Evolutionary conservation across 1,139 yeast species (phyloP).

Genomic region (Suhomyces choctaworum): DNA sequence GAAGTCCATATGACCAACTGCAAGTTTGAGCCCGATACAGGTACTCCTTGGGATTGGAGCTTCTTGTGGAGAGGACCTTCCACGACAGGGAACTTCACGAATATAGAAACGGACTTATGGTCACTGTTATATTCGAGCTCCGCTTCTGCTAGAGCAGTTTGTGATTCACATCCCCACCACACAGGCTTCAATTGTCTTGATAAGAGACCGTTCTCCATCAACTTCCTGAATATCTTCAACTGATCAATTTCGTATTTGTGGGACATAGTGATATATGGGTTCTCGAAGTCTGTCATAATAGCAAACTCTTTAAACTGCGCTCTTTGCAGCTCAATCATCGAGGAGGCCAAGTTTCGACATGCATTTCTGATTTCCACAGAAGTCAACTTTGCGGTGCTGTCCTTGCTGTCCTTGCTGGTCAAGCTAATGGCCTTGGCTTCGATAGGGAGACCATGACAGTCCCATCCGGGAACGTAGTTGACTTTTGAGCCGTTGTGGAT

Average conservation of each 20-base stretch:
- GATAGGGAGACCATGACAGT: constrained; percentile 96
- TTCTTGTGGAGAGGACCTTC: constrained; percentile 1
- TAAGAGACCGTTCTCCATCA: constrained; percentile 68
- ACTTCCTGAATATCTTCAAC: constrained; percentile 62
- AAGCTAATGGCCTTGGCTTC: constrained; percentile 71
- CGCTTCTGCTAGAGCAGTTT: constrained; percentile 94
- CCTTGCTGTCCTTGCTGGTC: constrained; percentile 35
- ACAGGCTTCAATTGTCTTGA: constrained; percentile 90
- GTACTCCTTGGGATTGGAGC: constrained; percentile 9
- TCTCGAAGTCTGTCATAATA: constrained; percentile 79
- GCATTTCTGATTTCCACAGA: constrained; percentile 58
- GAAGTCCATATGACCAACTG: constrained; percentile 84
- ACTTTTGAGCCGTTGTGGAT: constrained; percentile 58
- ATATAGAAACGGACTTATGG: constrained; percentile 71
- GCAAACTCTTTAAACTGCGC: constrained; percentile 67
- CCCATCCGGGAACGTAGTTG: constrained; percentile 93
- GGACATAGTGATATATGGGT: constrained; percentile 71
- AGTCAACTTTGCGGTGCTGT: constrained; percentile 19
- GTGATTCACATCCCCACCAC: constrained; percentile 94
- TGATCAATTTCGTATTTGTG: constrained; percentile 74
- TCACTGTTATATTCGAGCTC: constrained; percentile 82
- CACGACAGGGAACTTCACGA: constrained; percentile 63
- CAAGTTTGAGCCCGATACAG: constrained; percentile 11
- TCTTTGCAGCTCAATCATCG: constrained; percentile 64
- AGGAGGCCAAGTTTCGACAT: constrained; percentile 68